Base-by-base conservation (phyloP, 176 grass and related monocot genomes). In the Melocanna baccifera region DNA sequence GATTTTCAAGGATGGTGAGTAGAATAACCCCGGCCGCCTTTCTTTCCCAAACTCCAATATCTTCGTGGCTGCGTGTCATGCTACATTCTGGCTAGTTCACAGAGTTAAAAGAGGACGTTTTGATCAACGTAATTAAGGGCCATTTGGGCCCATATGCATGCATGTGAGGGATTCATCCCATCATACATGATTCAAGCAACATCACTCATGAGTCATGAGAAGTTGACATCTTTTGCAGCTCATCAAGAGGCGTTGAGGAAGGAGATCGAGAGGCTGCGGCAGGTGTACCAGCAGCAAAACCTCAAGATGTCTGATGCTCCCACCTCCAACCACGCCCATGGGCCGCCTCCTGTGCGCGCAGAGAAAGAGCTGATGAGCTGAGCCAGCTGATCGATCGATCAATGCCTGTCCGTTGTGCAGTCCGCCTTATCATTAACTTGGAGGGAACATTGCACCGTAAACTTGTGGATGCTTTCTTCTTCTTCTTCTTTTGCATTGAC, bases 1-100 rank as follows among this genome's bases (percentile, higher is more conserved):
- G 64, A 89, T 99, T 30, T 99, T 96, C 72, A 99, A 99, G 69
- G 97, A 99, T 45, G 97, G 96, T 99, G 45, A 89, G 79, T 6
- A 8, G 6, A 58, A 40, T 23, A 39, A 15, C 2, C 23, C 1
- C 48, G 4, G 48, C 48, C 18, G 15, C 48, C 48, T 51, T 51
- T 51, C 48, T 50, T 50, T 50, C 47, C 14, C 47, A 50, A 57
- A n/a, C 20, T 9, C 32, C 73, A 13, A 15, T 34, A 39, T 63
- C 20, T n/a, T 52, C 45, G 25, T 26, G 2, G 32, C 48, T 22
- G 8, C 8, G 30, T 39, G 19, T 8, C 50, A 40, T 76, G 29
- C 12, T 58, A 29, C 73, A 39, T 51, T 64, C 28, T 8, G 6
- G 15, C 62, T 32, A 32, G 12, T 7, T 63, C 28, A 62, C 6